phyloP scores from a whole-genome alignment of 2,329 filamentous ascomycete species.

The Chalaropsis ovoidea region DNA sequence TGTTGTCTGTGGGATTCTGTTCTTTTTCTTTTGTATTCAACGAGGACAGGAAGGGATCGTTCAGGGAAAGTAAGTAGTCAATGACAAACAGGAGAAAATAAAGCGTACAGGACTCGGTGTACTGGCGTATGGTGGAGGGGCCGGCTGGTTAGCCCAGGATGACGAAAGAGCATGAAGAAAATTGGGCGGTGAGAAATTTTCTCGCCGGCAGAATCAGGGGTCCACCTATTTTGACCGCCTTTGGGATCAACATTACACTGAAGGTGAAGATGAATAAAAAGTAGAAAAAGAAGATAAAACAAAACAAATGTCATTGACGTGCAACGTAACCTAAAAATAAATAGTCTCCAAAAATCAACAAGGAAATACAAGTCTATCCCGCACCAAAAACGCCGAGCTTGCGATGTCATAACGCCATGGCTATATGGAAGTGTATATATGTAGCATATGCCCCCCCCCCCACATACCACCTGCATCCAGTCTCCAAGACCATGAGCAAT shows the following conservation, averaged over 20 bases:
- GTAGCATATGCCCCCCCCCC: not conserved
- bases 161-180: constrained; percentile 24
- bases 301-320: not conserved
- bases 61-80: not conserved
- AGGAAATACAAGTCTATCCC: not conserved
- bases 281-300: not conserved
- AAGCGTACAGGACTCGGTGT: not conserved
- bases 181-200: constrained; percentile 21
- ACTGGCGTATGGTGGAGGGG: too few relatives aligned
- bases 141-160: not conserved
- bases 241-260: not conserved
- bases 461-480: not conserved
- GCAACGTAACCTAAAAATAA: not conserved
- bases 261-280: not conserved
- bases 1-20: too few relatives aligned
- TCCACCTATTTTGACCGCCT: not conserved
- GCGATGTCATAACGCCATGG: not conserved
- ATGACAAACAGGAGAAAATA: not conserved
- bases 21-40: too few relatives aligned
- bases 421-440: not conserved
- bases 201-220: constrained; percentile 13
- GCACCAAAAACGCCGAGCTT: not conserved
- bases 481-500: not conserved
- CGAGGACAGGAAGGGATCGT: too few relatives aligned
- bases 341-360: not conserved